Evolutionary conservation across 2,329 filamentous ascomycete species (phyloP), one percentile per base, ranked within the genome.

Genomic region (Penicillium sp.): DNA sequence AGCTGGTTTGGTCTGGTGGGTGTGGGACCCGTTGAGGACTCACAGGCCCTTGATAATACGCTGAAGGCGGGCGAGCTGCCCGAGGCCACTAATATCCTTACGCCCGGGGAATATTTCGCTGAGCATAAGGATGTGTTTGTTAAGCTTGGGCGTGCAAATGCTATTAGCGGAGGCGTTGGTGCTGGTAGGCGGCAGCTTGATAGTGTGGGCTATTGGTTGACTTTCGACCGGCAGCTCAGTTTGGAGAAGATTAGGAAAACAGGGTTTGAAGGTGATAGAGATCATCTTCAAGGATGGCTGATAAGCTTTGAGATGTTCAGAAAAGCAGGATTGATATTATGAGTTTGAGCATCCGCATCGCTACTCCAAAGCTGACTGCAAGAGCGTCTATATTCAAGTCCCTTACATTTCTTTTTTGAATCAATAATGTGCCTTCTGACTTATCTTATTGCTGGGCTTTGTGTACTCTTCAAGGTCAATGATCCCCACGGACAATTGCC

Each of bases 201-300:
- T 62, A 70, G 75, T 57, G 69, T 80, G n/a, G 75, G 79, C 26
- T 75, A 73, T 66, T 75, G 79, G 78, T 66, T 82, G 49, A 76
- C 73, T 6, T 81, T 82, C 58, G 79, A 82, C 58, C 71, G 79
- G 24, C 77, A 81, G 50, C 65, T 82, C 61, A 79, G 77, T 53
- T 63, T 79, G 48, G 68, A 74, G 24, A 75, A 70, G 29, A 64
- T 80, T 13, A 70, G 74, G 21, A 66, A 64, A 8, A 65, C 72
- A 4, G 77, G 76, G 1, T 82, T 80, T 49, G 64, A 60, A 4
- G 75, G 73, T 33, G 69, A 78, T 48, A 70, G 64, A 27, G 63
- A 73, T 22, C 78, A 75, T 0, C 63, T 71, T 10, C 66, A 73
- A 22, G 75, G 75, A 4, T 81, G 79, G 79, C 59, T 77, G 46